Percentiles rank a stretch among this genome's conserved stretches.
Evolutionary conservation across 2,329 filamentous ascomycete species (phyloP).

Genomic region (Fusarium protoensiforme): DNA sequence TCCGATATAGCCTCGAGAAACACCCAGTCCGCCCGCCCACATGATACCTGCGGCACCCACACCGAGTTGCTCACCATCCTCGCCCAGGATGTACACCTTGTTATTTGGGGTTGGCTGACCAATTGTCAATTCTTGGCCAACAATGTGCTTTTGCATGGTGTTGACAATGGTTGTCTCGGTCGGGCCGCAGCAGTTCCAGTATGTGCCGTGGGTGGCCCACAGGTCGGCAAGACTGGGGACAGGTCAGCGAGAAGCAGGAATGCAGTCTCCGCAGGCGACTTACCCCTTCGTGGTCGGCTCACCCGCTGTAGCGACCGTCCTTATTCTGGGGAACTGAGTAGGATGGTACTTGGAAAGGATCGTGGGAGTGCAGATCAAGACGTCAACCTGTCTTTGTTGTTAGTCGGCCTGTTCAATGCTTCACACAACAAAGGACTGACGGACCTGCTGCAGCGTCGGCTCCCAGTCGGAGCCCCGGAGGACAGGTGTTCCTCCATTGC

Average conservation of each 20-base stretch:
- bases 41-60: constrained; percentile 62
- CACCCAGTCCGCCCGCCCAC: constrained; percentile 67
- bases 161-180: constrained; percentile 71
- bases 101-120: constrained; percentile 64
- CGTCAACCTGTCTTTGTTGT: constrained; percentile 55
- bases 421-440: constrained; percentile 1
- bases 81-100: constrained; percentile 63
- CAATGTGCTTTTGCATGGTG: constrained; percentile 62
- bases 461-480: constrained; percentile 63
- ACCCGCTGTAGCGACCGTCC: constrained; percentile 64
- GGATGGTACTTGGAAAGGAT: constrained; percentile 63
- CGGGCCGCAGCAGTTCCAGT: constrained; percentile 69
- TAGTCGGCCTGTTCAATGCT: background rate
- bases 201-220: constrained; percentile 61
- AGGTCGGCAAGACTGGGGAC: constrained; percentile 60
- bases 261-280: constrained; percentile 11
- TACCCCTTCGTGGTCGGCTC: constrained; percentile 61
- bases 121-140: constrained; percentile 61
- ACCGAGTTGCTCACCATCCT: constrained; percentile 53
- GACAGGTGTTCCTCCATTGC: constrained; percentile 67
- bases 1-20: constrained; percentile 67
- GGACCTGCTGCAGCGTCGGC: constrained; percentile 57
- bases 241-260: constrained; percentile 13
- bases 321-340: constrained; percentile 61
- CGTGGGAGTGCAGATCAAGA: constrained; percentile 66